phyloP scores from a whole-genome alignment of 2,329 filamentous ascomycete species.

The Venturia pyrina region DNA sequence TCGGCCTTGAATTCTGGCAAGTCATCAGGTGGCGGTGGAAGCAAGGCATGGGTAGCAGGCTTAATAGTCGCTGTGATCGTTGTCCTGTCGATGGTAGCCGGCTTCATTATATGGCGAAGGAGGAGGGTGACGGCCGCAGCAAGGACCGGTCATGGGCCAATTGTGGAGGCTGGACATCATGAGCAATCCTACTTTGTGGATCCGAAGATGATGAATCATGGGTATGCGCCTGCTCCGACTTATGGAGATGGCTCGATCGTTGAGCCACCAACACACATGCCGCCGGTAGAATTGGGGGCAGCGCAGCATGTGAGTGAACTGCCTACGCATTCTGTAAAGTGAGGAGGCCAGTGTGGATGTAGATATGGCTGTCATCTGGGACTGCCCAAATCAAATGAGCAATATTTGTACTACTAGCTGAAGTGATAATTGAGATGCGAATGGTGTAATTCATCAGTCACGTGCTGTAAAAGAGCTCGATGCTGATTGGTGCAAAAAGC shows the following conservation, averaged over 20 bases:
- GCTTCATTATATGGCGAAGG: not conserved
- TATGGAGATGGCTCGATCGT: not conserved
- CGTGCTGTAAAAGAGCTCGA: not conserved
- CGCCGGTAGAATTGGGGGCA: not conserved
- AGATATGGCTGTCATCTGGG: too few relatives aligned
- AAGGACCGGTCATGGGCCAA: not conserved
- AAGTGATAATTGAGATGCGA: too few relatives aligned
- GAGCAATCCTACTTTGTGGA: not conserved
- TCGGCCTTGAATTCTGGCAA: not conserved
- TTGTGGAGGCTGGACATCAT: not conserved
- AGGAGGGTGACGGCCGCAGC: not conserved
- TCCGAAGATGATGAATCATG: not conserved
- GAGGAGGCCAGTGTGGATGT: not conserved
- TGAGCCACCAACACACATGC: not conserved
- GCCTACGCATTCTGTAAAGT: not conserved
- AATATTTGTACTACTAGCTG: too few relatives aligned
- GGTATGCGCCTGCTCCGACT: not conserved
- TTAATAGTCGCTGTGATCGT: not conserved
- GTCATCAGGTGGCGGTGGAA: not conserved
- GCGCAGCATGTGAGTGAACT: not conserved
- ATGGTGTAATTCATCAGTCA: not conserved
- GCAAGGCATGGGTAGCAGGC: slow-evolving; percentile 1
- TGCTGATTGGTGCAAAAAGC: not conserved
- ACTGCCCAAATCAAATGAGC: too few relatives aligned
- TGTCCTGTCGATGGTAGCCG: not conserved